These are phyloP conservation scores for Pistacia integerrima DNA, from an alignment of 345 rosid species.

Conservation along the genomic window DNA sequence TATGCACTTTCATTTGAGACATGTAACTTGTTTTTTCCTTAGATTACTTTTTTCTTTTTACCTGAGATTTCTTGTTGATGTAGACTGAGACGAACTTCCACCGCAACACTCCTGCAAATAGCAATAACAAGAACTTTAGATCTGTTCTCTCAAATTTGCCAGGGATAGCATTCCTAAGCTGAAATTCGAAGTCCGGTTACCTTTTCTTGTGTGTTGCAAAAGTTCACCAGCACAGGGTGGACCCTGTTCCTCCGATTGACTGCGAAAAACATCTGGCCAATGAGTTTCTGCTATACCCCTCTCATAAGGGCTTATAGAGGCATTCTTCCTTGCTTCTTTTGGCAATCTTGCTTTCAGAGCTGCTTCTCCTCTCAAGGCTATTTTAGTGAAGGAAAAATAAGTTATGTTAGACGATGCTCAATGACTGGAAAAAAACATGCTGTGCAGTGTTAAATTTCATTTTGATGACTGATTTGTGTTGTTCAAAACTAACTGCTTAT, in stretches of 20 bases:
- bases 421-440: background rate
- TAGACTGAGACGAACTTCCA: conserved; percentile 61
- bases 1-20: background rate
- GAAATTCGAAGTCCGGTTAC: conserved; percentile 31
- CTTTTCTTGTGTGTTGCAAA: conserved; percentile 68
- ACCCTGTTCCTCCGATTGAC: conserved; percentile 40
- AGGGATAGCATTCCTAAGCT: background rate
- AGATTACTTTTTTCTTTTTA: background rate
- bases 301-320: conserved; percentile 81
- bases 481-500: background rate
- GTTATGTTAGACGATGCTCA: background rate
- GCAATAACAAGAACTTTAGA: conserved; percentile 10
- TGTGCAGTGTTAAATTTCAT: background rate
- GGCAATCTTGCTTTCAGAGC: conserved; percentile 74
- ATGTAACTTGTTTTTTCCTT: background rate
- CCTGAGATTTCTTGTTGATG: conserved; percentile 86
- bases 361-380: conserved; percentile 94
- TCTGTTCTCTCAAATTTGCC: background rate
- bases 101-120: conserved; percentile 59
- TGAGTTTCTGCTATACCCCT: conserved; percentile 50
- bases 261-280: conserved; percentile 40
- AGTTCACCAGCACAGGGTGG: conserved; percentile 69
- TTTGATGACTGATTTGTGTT: background rate
- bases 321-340: conserved; percentile 85
- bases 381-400: background rate